phyloP scores from a whole-genome alignment of 441 rosid genomes.

The Biscutella auriculata region DNA sequence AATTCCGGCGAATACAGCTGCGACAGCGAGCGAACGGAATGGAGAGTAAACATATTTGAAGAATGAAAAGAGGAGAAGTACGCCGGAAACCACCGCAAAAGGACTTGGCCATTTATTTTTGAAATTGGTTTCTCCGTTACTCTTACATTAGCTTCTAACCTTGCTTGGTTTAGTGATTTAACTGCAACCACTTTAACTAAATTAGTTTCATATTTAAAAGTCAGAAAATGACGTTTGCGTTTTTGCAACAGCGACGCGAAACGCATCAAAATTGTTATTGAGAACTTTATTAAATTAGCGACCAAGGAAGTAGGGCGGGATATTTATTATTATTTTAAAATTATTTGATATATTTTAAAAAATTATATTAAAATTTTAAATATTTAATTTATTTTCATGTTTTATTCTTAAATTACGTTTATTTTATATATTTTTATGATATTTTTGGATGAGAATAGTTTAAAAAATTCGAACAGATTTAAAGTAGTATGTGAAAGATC shows the following conservation, averaged over 20 bases:
- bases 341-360: too few relatives aligned
- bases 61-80: constrained; percentile 38
- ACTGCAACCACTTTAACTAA: too few relatives aligned
- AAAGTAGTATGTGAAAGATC: too few relatives aligned
- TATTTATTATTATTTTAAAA: too few relatives aligned
- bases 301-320: too few relatives aligned
- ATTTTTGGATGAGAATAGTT: too few relatives aligned
- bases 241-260: neutral
- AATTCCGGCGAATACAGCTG: constrained; percentile 50
- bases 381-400: too few relatives aligned
- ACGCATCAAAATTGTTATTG: neutral
- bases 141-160: constrained; percentile 70
- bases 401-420: too few relatives aligned
- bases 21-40: constrained; percentile 57
- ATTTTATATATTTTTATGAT: too few relatives aligned
- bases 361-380: too few relatives aligned
- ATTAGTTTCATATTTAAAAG: neutral
- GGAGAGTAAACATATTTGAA: constrained; percentile 49
- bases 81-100: constrained; percentile 47
- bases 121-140: constrained; percentile 36
- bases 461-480: too few relatives aligned
- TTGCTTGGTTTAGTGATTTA: constrained; percentile 67
- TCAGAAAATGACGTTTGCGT: neutral
- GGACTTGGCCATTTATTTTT: constrained; percentile 85
- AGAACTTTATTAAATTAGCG: neutral